phyloP scores from a whole-genome alignment of 192 early-diverging fungal genomes.

The Mortierella hygrophila region DNA sequence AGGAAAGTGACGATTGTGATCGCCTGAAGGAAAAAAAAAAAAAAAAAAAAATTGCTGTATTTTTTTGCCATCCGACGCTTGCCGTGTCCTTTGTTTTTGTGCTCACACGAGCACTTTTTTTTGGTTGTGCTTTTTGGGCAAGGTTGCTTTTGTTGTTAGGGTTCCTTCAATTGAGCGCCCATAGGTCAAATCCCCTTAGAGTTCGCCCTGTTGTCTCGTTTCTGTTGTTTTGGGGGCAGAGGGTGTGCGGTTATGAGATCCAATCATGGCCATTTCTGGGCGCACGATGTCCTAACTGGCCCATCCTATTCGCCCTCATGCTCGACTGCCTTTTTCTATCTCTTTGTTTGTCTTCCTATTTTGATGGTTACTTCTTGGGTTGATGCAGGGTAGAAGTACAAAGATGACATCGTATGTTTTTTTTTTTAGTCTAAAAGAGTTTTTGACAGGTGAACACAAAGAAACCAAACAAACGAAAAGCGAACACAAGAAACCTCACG shows the following conservation, averaged over 20 bases:
- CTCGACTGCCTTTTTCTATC: not conserved
- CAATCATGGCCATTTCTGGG: not conserved
- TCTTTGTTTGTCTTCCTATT: not conserved
- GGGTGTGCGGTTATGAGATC: not conserved
- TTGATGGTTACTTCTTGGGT: not conserved
- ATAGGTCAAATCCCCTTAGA: not conserved
- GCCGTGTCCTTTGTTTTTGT: no score
- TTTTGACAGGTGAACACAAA: not conserved
- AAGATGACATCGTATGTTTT: not conserved
- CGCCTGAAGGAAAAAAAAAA: no score
- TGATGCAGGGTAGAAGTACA: not conserved
- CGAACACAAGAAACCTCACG: not conserved
- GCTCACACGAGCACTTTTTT: no score
- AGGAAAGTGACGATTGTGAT: no score
- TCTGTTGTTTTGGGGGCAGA: not conserved
- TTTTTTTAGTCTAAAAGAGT: not conserved
- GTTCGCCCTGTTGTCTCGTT: not conserved
- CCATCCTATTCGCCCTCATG: not conserved
- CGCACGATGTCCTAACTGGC: not conserved
- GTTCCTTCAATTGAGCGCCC: constrained; percentile 3
- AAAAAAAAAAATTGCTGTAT: no score
- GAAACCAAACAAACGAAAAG: not conserved
- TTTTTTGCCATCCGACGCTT: no score
- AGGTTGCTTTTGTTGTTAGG: no score
- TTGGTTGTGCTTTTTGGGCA: no score